Percentiles rank a stretch among this genome's conserved stretches.
phyloP scores from a whole-genome alignment of 73 alveolate species.

The Tetrahymena thermophila region DNA sequence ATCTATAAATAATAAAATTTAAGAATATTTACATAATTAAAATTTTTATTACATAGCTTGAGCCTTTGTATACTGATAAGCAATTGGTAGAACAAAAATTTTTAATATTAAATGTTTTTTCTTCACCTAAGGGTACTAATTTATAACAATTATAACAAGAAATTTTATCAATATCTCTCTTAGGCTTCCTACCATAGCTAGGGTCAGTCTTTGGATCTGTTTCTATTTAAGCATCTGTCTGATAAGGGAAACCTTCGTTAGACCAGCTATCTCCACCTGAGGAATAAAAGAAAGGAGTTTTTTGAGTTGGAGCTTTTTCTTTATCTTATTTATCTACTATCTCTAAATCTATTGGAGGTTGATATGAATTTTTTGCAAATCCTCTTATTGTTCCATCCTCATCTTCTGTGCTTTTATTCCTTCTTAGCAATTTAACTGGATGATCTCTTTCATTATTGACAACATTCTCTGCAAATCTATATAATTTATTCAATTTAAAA shows the following conservation, averaged over 20 bases:
- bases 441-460: neutral
- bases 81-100: neutral
- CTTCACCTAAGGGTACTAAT: neutral
- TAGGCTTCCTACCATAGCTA: neutral
- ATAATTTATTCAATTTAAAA: neutral
- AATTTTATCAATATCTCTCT: neutral
- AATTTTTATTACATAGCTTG: neutral
- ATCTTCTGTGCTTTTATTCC: neutral
- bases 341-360: neutral
- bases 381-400: neutral
- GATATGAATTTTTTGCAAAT: neutral
- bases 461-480: neutral
- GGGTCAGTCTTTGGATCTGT: neutral
- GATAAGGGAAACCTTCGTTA: neutral
- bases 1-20: neutral
- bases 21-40: neutral
- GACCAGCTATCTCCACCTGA: neutral
- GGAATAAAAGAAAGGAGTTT: neutral
- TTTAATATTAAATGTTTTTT: neutral
- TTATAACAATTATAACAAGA: neutral
- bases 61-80: neutral
- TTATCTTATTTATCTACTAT: neutral
- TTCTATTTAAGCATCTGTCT: neutral
- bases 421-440: neutral
- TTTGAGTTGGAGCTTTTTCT: neutral